phyloP scores from a whole-genome alignment of 208 protist species.

The Crithidia bombi region DNA sequence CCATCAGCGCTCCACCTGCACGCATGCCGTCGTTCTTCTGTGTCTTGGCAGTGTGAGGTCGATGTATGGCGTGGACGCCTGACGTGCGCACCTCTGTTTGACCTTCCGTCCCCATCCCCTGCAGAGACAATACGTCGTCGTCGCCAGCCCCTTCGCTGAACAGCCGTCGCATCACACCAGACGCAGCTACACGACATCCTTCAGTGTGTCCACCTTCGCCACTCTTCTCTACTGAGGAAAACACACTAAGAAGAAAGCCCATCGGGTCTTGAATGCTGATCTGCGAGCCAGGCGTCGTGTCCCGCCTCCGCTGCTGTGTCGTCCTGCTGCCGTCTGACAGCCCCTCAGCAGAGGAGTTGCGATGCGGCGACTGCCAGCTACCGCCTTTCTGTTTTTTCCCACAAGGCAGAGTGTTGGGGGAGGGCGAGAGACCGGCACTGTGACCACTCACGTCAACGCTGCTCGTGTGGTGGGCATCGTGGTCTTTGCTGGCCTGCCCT shows the following conservation, averaged over 20 bases:
- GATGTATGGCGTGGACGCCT: not conserved
- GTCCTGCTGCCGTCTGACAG: not conserved
- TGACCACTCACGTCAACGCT: slow-evolving; percentile 1
- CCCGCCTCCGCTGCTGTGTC: not conserved
- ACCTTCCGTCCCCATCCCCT: not conserved
- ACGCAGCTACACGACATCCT: not conserved
- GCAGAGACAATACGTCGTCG: not conserved
- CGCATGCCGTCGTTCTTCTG: not conserved
- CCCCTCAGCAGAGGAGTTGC: not conserved
- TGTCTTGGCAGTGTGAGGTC: not conserved
- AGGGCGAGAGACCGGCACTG: not conserved
- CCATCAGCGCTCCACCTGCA: not conserved
- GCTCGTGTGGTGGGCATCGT: not conserved
- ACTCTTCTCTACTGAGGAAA: slow-evolving; percentile 15
- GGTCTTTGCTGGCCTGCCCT: too few species aligned
- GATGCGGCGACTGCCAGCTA: not conserved
- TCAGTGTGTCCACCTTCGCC: not conserved
- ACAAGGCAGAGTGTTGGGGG: too few species aligned
- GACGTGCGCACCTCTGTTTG: not conserved
- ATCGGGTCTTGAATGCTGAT: slow-evolving; percentile 28
- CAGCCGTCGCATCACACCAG: slow-evolving; percentile 2
- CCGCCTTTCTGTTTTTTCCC: not conserved
- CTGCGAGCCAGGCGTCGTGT: too few species aligned
- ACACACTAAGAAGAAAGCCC: slow-evolving; percentile 39
- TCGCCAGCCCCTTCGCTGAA: not conserved